Percentiles rank a stretch among this genome's conserved stretches.
phyloP scores from a whole-genome alignment of 2,329 filamentous ascomycete genomes.

The Diaporthe nobilis region DNA sequence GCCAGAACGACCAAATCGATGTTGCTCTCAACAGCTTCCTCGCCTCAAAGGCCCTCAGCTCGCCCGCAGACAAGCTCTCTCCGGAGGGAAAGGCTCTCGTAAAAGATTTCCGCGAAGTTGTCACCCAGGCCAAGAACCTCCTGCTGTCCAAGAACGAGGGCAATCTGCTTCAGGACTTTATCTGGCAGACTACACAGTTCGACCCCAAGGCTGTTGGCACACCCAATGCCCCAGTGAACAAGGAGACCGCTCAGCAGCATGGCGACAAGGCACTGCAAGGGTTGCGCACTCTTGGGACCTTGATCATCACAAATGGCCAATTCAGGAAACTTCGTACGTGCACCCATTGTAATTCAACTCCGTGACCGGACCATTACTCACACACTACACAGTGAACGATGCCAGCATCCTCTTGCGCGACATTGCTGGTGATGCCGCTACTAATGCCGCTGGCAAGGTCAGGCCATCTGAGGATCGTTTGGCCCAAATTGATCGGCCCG shows the following conservation, averaged over 20 bases:
- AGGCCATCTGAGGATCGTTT: constrained; percentile 85
- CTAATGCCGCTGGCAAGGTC: constrained; percentile 80
- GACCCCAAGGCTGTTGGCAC: constrained; percentile 72
- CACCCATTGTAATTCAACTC: neutral
- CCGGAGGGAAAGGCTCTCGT: constrained; percentile 85
- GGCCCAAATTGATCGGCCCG: constrained; percentile 83
- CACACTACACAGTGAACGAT: constrained; percentile 73
- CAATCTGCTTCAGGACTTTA: constrained; percentile 94
- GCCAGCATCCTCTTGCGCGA: constrained; percentile 85
- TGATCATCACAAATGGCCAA: constrained; percentile 95
- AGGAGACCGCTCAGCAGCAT: constrained; percentile 84
- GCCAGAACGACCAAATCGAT: constrained; percentile 93
- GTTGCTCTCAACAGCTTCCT: constrained; percentile 92
- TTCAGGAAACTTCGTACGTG: constrained; percentile 88
- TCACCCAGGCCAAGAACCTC: constrained; percentile 87
- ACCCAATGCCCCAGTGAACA: constrained; percentile 79
- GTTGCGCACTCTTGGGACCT: constrained; percentile 86
- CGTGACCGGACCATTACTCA: constrained; percentile 34
- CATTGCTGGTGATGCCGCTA: constrained; percentile 90
- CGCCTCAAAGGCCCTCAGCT: constrained; percentile 76
- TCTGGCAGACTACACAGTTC: constrained; percentile 90
- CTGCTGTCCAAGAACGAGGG: constrained; percentile 95
- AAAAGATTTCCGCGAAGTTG: constrained; percentile 81
- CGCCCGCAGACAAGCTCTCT: constrained; percentile 83
- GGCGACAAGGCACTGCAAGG: constrained; percentile 87